Conservation (phyloP, 2,329 filamentous ascomycete species). For the Thelonectria blattea region DNA sequence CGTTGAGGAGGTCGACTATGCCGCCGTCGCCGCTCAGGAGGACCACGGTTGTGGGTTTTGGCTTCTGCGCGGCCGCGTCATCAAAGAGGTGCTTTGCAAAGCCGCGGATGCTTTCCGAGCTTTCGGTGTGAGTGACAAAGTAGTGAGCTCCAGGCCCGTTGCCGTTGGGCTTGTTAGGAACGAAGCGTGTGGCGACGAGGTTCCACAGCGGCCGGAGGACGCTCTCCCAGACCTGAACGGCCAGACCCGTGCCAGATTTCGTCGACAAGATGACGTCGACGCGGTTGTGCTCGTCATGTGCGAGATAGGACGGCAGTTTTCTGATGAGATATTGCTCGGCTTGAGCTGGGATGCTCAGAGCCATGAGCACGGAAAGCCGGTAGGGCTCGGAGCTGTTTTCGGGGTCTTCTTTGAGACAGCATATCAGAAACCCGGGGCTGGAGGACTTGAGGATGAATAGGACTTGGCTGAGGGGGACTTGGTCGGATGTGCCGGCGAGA, state of each 20-base stretch:
- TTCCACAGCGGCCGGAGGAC: slow-evolving; percentile 63
- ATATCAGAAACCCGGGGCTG: slow-evolving; percentile 39
- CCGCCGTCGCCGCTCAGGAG: slow-evolving; percentile 90
- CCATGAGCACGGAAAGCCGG: slow-evolving; percentile 38
- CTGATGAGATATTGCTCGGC: slow-evolving; percentile 46
- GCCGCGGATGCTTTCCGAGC: slow-evolving; percentile 66
- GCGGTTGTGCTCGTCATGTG: slow-evolving; percentile 29
- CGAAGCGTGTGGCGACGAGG: slow-evolving; percentile 41
- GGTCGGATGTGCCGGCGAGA: slow-evolving; percentile 17
- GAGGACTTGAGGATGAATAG: slow-evolving; percentile 36
- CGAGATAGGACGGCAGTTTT: slow-evolving; percentile 48
- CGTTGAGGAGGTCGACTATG: slow-evolving; percentile 81
- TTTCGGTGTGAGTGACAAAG: slow-evolving; percentile 65
- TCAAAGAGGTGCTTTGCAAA: slow-evolving; percentile 56
- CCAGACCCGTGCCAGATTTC: slow-evolving; percentile 66
- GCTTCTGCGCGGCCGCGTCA: slow-evolving; percentile 35
- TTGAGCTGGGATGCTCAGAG: slow-evolving; percentile 44
- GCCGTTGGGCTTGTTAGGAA: too few species aligned
- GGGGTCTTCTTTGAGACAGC: slow-evolving; percentile 46
- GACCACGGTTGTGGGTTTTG: slow-evolving; percentile 62
- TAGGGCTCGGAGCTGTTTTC: slow-evolving; percentile 37
- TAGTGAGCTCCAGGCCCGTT: slow-evolving; percentile 6
- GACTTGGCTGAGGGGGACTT: slow-evolving; percentile 35
- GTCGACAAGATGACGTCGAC: slow-evolving; percentile 73
- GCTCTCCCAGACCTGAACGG: slow-evolving; percentile 59